Evolutionary conservation across 192 early-diverging fungal species (phyloP).

Genomic region (Coemansia sp.): DNA sequence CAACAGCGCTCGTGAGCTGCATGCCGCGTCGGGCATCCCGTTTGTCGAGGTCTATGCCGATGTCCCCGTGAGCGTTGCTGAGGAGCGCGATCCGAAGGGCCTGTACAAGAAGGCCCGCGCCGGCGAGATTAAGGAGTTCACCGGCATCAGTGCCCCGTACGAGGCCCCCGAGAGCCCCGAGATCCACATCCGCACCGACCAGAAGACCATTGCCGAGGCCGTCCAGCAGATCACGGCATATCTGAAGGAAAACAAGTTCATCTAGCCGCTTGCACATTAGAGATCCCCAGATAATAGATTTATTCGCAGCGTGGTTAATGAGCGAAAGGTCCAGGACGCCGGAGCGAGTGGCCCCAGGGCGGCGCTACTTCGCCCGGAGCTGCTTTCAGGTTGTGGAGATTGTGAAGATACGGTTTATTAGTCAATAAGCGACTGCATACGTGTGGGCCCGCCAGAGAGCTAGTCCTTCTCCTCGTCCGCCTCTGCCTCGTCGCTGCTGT

Average conservation of each 20-base stretch:
- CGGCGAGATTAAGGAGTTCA: conserved; percentile 93
- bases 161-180: conserved; percentile 80
- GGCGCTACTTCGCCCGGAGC: too few relatives aligned
- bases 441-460: too few relatives aligned
- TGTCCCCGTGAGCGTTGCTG: conserved; percentile 78
- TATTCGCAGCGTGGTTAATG: too few relatives aligned
- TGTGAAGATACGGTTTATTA: too few relatives aligned
- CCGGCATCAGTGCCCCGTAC: conserved; percentile 90
- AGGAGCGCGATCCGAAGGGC: conserved; percentile 91
- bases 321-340: too few relatives aligned
- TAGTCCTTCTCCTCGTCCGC: conserved; percentile 11
- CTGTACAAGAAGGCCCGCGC: conserved; percentile 93
- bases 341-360: too few relatives aligned
- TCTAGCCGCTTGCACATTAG: conserved; percentile 16
- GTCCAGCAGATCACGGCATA: conserved; percentile 35
- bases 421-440: too few relatives aligned
- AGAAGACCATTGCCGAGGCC: conserved; percentile 55
- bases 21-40: conserved; percentile 67
- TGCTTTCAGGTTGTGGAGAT: too few relatives aligned
- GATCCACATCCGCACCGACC: conserved; percentile 76
- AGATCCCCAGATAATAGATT: too few relatives aligned
- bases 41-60: conserved; percentile 89
- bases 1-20: conserved; percentile 70
- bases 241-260: conserved; percentile 16
- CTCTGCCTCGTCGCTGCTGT: conserved; percentile 1